Evolutionary conservation across 2,329 filamentous ascomycete species (phyloP).

Genomic region (Niveomyces coronatus): DNA sequence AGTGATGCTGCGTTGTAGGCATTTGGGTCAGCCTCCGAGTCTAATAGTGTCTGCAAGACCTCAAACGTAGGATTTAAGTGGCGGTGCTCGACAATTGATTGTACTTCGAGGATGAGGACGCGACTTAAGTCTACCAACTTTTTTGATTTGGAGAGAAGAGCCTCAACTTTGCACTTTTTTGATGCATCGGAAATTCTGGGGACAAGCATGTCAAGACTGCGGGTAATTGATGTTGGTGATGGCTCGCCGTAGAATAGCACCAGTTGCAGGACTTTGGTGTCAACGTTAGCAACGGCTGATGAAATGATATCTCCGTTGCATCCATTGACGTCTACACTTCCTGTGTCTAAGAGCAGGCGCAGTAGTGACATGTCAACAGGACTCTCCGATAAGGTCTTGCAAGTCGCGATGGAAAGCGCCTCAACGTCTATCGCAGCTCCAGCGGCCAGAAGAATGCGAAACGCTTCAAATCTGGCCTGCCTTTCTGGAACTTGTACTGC

Average conservation of each 20-base stretch:
- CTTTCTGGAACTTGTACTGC: conserved; percentile 36
- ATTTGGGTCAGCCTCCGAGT: conserved; percentile 45
- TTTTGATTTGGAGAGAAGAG: conserved; percentile 33
- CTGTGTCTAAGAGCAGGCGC: conserved; percentile 37
- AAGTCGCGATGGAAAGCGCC: conserved; percentile 33
- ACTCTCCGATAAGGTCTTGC: conserved; percentile 30
- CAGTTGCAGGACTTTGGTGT: conserved; percentile 38
- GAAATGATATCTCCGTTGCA: conserved; percentile 33
- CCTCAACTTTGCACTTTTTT: conserved; percentile 40
- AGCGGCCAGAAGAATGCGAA: conserved; percentile 34
- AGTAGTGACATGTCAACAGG: conserved; percentile 42
- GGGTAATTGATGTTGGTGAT: conserved; percentile 30
- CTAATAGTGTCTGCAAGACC: conserved; percentile 36
- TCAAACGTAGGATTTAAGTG: conserved; percentile 29
- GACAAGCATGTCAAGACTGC: conserved; percentile 32
- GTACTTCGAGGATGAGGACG: conserved; percentile 41
- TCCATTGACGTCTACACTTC: conserved; percentile 42
- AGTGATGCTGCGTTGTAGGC: conserved; percentile 40
- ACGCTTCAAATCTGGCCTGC: conserved; percentile 34
- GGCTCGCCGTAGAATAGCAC: conserved; percentile 37
- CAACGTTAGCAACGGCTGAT: conserved; percentile 30
- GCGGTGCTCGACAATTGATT: conserved; percentile 29
- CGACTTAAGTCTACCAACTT: conserved; percentile 33
- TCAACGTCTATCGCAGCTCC: conserved; percentile 32
- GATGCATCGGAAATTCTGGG: conserved; percentile 31